Base-by-base conservation (phyloP, 805 yeast genomes). In the Myxozyma udenii region DNA sequence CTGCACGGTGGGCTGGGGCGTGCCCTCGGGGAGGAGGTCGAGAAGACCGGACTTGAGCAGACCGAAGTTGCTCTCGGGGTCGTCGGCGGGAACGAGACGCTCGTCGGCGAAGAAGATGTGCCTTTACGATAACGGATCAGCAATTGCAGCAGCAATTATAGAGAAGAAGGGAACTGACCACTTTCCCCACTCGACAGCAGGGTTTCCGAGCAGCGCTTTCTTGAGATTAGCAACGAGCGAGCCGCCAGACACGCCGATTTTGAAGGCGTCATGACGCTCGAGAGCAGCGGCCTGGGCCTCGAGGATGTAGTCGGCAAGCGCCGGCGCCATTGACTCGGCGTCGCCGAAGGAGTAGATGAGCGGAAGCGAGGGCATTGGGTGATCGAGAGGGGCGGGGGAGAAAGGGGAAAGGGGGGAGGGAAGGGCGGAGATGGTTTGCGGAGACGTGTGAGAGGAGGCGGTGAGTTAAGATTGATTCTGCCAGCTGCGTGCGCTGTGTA, bases 101-200 rank as follows among this genome's bases (percentile, higher is more conserved):
- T 91, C 98, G 70, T 91, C 98, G 4, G 96, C 96, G 72, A 91
- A 90, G 69, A 88, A 91, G 44, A 91, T 80, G 68, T 91, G 97
- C 67, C 67, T 64, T 36, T 33, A 19, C 24, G 22, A 21, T 35
- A 12, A 14, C 21, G 36, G 9, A 19, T 23, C 39, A 36, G 32
- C 35, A 32, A 3, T 22, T 23, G 16, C n/a, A 11, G 14, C 3
- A 23, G 6, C 21, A 19, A 18, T 7, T 16, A 24, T 9, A 42
- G 23, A 16, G 6, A 18, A 21, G n/a, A 42, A 37, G 19, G 45
- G 16, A 4, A 55, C 66, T 24, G 49, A 64, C 98, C 98, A 91
- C 66, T 82, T 84, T 41, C 80, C 83, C 97, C 97, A 91, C 61
- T 82, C 84, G 22, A 93, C 82, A 60, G 83, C 89, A 42, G 77